A percentile compares a stretch with the other conserved stretches of the same genome.
Evolutionary conservation across 345 rosid genomes (phyloP).

Genomic region (Acer saccharum): DNA sequence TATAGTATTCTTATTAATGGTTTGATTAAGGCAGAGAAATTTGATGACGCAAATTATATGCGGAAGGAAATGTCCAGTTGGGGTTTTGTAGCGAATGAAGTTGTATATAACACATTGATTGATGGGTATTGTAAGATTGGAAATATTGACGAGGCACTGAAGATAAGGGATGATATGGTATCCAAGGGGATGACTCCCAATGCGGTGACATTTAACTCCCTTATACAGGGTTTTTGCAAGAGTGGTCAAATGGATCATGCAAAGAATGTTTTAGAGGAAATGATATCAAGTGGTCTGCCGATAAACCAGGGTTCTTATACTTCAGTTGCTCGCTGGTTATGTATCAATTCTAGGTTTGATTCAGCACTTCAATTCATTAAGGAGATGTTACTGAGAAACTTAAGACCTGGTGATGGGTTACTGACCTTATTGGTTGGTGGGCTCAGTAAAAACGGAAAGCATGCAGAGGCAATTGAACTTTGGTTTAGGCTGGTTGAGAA

Average conservation of each 20-base stretch:
- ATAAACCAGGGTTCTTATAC: slow-evolving; percentile 56
- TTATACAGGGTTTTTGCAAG: slow-evolving; percentile 62
- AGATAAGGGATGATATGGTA: slow-evolving; percentile 61
- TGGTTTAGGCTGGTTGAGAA: slow-evolving; percentile 53
- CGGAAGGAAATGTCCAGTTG: slow-evolving; percentile 58
- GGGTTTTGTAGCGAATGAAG: slow-evolving; percentile 59
- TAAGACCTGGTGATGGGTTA: slow-evolving; percentile 65
- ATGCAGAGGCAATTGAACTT: slow-evolving; percentile 58
- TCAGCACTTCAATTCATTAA: slow-evolving; percentile 48
- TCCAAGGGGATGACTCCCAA: slow-evolving; percentile 63
- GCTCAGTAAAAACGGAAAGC: slow-evolving; percentile 60
- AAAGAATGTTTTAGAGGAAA: slow-evolving; percentile 57
- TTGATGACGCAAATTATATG: slow-evolving; percentile 58
- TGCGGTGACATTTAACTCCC: slow-evolving; percentile 67
- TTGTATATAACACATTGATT: slow-evolving; percentile 72
- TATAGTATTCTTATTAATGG: slow-evolving; percentile 72
- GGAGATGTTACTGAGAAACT: slow-evolving; percentile 65
- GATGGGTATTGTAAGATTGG: slow-evolving; percentile 64
- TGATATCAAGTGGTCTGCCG: slow-evolving; percentile 52
- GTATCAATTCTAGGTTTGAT: slow-evolving; percentile 47
- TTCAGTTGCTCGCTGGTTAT: slow-evolving; percentile 59
- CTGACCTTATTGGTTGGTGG: slow-evolving; percentile 61
- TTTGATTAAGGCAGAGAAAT: slow-evolving; percentile 57
- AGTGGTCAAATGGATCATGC: slow-evolving; percentile 51
- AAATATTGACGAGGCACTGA: slow-evolving; percentile 51